Base-by-base conservation (phyloP, 179 eudicot species). In the Patellifolia procumbens region DNA sequence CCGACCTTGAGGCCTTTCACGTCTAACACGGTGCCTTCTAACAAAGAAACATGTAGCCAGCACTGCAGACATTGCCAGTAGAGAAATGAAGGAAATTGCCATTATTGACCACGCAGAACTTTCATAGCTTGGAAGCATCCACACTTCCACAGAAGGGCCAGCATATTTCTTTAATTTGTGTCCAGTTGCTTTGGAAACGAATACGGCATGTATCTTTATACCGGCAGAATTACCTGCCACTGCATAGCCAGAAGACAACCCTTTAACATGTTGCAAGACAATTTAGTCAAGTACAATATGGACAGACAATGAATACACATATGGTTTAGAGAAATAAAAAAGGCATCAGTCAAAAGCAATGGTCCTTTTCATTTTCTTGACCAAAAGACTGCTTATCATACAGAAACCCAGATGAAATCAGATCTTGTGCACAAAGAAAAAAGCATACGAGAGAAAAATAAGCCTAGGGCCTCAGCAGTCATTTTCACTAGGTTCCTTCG, bases 31-130 rank as follows among this genome's bases (percentile, higher is more conserved):
- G 74, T 94, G 91, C 83, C 97, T 86, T 69, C 94, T 84, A 63
- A 92, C 97, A 81, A 92, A 94, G 90, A 92, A 94, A 82, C 97
- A 94, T 35, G 94, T 91, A 1, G 97, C 97, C 72, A 94, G 85
- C 61, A 92, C 90, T 5, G 97, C 98, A 48, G 98, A 91, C 97
- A 92, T 91, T 65, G 97, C 94, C 60, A 94, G 97, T 73, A 94
- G 76, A 51, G 96, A 91, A 52, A 94, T 91, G 86, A 94, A 88
- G 69, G 97, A 88, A 63, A 94, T 87, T 28, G 97, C 97, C 91
- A 94, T 89, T 75, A 94, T 88, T 20, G 98, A 89, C 98, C 97
- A 94, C 31, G 92, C 94, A 19, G 98, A 92, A 75, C 84, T 88
- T 76, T 86, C 94, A 77, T 85, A 86, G 79, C 88, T 88, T 43